A percentile compares a stretch with the other conserved stretches of the same genome.
Conservation (phyloP, 176 grass and related monocot species). For the Oryza officinalis region DNA sequence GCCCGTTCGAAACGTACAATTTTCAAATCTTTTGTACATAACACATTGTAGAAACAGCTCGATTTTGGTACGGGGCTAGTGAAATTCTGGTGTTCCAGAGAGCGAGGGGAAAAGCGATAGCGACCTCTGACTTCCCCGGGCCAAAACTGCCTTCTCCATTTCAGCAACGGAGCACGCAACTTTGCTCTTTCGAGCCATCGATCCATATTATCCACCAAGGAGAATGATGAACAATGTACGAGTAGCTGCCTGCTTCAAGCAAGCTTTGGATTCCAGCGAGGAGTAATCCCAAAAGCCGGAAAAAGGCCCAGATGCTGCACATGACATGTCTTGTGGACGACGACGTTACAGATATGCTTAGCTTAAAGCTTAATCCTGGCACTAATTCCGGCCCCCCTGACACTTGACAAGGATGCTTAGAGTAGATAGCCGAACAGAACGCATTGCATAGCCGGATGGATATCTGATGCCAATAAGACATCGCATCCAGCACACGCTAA, state of each 20-base stretch:
- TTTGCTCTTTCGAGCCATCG: background rate
- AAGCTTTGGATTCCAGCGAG: constrained; percentile 45
- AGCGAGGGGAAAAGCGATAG: background rate
- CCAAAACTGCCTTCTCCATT: background rate
- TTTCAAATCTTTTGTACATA: background rate
- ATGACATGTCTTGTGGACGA: constrained; percentile 22
- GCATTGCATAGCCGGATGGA: background rate
- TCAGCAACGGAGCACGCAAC: background rate
- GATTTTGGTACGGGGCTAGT: background rate
- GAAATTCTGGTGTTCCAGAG: background rate
- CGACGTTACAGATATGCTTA: background rate
- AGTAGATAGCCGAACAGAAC: background rate
- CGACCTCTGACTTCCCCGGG: too few species aligned
- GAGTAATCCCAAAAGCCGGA: background rate
- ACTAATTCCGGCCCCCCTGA: background rate
- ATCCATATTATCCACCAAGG: background rate
- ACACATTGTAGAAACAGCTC: background rate
- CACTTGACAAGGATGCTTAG: background rate
- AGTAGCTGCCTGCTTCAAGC: background rate
- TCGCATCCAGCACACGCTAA: background rate
- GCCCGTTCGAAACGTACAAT: background rate
- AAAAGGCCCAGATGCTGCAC: constrained; percentile 28
- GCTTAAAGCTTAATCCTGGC: background rate
- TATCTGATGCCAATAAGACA: background rate
- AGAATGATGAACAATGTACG: constrained; percentile 25